Conservation (phyloP, 257 asterid species). For the Cynanchum wilfordii region DNA sequence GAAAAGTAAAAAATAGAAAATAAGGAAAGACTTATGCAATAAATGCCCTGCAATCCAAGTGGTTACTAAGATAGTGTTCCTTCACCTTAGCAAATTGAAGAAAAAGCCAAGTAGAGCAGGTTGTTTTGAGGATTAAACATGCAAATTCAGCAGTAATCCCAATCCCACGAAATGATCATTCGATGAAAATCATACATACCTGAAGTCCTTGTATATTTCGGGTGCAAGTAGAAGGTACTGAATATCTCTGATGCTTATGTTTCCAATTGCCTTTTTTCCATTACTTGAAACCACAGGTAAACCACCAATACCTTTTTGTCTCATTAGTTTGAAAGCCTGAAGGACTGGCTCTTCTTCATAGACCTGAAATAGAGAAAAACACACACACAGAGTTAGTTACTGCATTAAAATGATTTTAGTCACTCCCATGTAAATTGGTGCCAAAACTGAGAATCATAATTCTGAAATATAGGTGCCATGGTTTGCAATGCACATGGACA, state of each 20-base stretch:
- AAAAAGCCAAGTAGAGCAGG: neutral
- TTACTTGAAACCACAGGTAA: conserved; percentile 74
- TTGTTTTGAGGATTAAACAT: neutral
- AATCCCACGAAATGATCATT: neutral
- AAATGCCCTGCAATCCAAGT: neutral
- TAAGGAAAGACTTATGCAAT: too few species aligned
- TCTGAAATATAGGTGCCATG: neutral
- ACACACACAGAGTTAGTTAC: too few species aligned
- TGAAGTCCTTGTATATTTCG: conserved; percentile 79
- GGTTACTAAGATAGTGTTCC: neutral
- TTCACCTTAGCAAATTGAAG: too few species aligned
- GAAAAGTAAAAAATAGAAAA: too few species aligned
- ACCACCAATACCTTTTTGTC: conserved; percentile 89
- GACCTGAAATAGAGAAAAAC: conserved; percentile 46
- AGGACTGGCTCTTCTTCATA: conserved; percentile 86
- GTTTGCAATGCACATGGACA: neutral
- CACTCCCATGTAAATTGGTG: too few species aligned
- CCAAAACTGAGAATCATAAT: neutral
- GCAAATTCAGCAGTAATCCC: neutral
- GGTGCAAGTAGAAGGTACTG: conserved; percentile 95
- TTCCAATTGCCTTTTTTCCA: conserved; percentile 78
- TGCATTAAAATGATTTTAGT: too few species aligned
- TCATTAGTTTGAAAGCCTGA: conserved; percentile 90
- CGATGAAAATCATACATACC: conserved; percentile 31
- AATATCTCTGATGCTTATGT: conserved; percentile 91